Evolutionary conservation across 2,329 filamentous ascomycete species (phyloP).

Genomic region (Aspergillus sp.): DNA sequence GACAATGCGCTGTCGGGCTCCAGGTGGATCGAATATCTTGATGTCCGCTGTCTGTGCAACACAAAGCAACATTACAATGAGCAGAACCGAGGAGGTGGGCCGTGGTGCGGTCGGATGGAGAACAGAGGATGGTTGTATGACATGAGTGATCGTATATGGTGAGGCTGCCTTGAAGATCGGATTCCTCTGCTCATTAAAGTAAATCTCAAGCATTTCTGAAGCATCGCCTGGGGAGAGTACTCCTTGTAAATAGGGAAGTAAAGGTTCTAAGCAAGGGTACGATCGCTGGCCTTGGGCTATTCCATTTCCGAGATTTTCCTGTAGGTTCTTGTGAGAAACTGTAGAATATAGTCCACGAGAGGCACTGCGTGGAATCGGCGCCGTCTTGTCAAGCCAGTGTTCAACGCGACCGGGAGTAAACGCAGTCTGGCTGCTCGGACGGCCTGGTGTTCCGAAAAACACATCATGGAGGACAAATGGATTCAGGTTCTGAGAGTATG

Average conservation of each 20-base stretch:
- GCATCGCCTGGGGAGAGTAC: slow-evolving; percentile 3
- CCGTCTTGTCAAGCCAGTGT: slow-evolving; percentile 5
- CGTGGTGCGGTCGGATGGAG: slow-evolving; percentile 8
- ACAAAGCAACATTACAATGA: slow-evolving; percentile 10
- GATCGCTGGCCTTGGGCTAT: neutral
- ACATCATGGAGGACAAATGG: neutral
- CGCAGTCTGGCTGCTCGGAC: neutral
- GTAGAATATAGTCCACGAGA: slow-evolving; percentile 2
- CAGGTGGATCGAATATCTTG: slow-evolving; percentile 8
- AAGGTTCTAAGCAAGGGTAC: slow-evolving; percentile 3
- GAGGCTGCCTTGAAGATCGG: slow-evolving; percentile 11
- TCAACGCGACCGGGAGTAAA: slow-evolving; percentile 5
- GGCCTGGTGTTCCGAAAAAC: neutral
- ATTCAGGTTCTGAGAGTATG: neutral
- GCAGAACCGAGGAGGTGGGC: slow-evolving; percentile 6
- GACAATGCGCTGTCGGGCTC: slow-evolving; percentile 7
- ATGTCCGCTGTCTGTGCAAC: slow-evolving; percentile 11
- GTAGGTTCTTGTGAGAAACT: neutral
- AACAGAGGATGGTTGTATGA: slow-evolving; percentile 7
- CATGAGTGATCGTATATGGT: slow-evolving; percentile 5
- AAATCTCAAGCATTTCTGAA: slow-evolving; percentile 11
- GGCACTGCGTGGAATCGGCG: neutral
- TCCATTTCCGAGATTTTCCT: neutral
- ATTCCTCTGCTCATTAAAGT: slow-evolving; percentile 12
- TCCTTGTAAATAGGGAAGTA: slow-evolving; percentile 1